A percentile compares a stretch with the other conserved stretches of the same genome.
Evolutionary conservation across 2,329 filamentous ascomycete genomes (phyloP).

Genomic region (Talaromyces albobiverticillius): DNA sequence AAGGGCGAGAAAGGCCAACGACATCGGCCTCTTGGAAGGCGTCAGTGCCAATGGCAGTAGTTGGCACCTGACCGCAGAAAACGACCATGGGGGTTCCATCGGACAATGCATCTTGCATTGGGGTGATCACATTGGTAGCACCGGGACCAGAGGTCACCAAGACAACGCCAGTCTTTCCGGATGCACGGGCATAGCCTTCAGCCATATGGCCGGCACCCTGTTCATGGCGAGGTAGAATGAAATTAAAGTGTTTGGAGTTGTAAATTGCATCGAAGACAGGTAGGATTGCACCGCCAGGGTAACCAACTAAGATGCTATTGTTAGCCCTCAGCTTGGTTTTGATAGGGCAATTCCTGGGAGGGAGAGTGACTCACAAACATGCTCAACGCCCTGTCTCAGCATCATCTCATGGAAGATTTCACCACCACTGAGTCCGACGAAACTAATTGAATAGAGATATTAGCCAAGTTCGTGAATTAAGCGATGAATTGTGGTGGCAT

Average conservation of each 20-base stretch:
- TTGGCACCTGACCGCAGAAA: slow-evolving; percentile 90
- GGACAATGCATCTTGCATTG: slow-evolving; percentile 92
- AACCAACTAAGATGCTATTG: slow-evolving; percentile 59
- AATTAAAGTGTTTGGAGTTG: slow-evolving; percentile 95
- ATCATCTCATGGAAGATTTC: slow-evolving; percentile 99
- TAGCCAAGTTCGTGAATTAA: slow-evolving; percentile 8
- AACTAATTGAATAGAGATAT: slow-evolving; percentile 48
- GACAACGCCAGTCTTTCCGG: slow-evolving; percentile 91
- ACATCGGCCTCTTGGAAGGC: slow-evolving; percentile 97
- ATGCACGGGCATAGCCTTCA: slow-evolving; percentile 90
- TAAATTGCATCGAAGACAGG: slow-evolving; percentile 99
- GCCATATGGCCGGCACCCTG: slow-evolving; percentile 99
- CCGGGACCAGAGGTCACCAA: slow-evolving; percentile 95
- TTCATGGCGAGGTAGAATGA: slow-evolving; percentile 92
- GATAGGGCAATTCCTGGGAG: not conserved
- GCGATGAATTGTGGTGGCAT: slow-evolving; percentile 39
- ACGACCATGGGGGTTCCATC: slow-evolving; percentile 96
- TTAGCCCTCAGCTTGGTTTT: not conserved
- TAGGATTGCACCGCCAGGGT: slow-evolving; percentile 92
- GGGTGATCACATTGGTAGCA: slow-evolving; percentile 93
- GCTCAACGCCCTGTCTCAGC: slow-evolving; percentile 85
- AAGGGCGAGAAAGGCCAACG: slow-evolving; percentile 86
- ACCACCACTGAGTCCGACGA: slow-evolving; percentile 92
- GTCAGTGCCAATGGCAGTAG: slow-evolving; percentile 86
- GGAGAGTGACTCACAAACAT: slow-evolving; percentile 70